Base-by-base conservation (phyloP, 805 yeast species). In the Saccharomycopsis sp. region DNA sequence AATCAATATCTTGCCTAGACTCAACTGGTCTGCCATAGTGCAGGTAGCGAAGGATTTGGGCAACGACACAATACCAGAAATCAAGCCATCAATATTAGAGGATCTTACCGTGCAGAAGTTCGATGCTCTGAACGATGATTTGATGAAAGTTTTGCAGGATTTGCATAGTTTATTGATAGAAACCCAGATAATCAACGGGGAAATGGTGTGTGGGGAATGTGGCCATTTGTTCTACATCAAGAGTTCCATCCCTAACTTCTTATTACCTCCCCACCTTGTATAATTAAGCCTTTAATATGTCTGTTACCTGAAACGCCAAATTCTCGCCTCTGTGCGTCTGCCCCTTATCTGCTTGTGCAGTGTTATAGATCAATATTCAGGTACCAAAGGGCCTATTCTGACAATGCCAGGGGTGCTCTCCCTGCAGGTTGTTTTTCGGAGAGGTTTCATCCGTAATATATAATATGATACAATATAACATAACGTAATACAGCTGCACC, bases 221-320 rank as follows among this genome's bases (percentile, higher is more conserved):
- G 85, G 82, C 1, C 97, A 93, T 71, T 76, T 87, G 5, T 94
- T 92, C 73, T 83, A 87, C 74, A 87, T 94, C 74, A 93, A 92
- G 73, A 92, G 90, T 76, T 84, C 94, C 55, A 91, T 94, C 65
- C 97, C 99, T 41, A 93, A 93, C 77, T 87, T 94, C 72, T 74
- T 94, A 57, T 79, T 94, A 41, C 98, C 99, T 35, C 98, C 98
- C 3, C 98, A 94, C 69, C 77, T 94, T 65, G 96, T 62, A 8
- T 58, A 51, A 44, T 15, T 29, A 23, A 5, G 24, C 12, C 51
- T 29, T 12, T 29, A 12, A 29, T 29, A 12, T 29, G 12, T 12
- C 38, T 29, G 38, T 12, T 12, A 29, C 38, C 38, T 29, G 38
- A 29, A 29, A 29, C 38, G 5, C 12, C 38, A 29, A 29, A 29